Evolutionary conservation across 2,329 filamentous ascomycete genomes (phyloP), one percentile per base, ranked within the genome.

Genomic region (Paraphoma sp.): DNA sequence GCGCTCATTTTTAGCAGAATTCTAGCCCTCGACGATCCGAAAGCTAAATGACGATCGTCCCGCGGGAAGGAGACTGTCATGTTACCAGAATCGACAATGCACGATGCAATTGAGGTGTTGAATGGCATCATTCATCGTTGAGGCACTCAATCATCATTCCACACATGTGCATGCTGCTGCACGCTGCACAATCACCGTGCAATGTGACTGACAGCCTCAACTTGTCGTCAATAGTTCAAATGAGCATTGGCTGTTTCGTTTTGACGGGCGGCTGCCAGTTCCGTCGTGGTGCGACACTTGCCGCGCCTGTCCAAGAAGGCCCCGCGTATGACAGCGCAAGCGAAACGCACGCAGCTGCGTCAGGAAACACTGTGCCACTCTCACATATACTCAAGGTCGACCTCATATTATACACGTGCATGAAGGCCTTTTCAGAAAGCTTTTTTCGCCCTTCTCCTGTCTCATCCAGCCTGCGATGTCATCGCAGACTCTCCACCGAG

Each of bases 261-360:
- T 60, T 47, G 42, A 43, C 63, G 61, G 63, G 53, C 33, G 40
- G 38, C 30, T 53, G 51, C 64, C 66, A 45, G 36, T 63, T 67
- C 54, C 47, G 66, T 62, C 49, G 58, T 66, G 60, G 66, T 69
- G 66, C 61, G 64, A 67, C 66, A 50, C 18, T 40, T 54, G 40
- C 31, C 56, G 43, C 54, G 53, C 51, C 59, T 60, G 61, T 63
- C 63, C 64, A 50, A 33, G 51, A 45, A 54, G 47, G 42, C 56
- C 47, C 48, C 50, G 52, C 49, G 50, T 45, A 56, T 56, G 56
- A 47, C 54, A 60, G 48, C 48, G 48, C 29, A 51, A 30, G 48
- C 29, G 30, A 51, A 44, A 14, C 40, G 16, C 23, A 23, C n/a
- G 23, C 14, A 17, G 16, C 14, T 42, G 28, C 3, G 44, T n/a